These are phyloP conservation scores for Isoetes engelmannii DNA, from an alignment of 83 land plant species.

Conservation along the genomic window DNA sequence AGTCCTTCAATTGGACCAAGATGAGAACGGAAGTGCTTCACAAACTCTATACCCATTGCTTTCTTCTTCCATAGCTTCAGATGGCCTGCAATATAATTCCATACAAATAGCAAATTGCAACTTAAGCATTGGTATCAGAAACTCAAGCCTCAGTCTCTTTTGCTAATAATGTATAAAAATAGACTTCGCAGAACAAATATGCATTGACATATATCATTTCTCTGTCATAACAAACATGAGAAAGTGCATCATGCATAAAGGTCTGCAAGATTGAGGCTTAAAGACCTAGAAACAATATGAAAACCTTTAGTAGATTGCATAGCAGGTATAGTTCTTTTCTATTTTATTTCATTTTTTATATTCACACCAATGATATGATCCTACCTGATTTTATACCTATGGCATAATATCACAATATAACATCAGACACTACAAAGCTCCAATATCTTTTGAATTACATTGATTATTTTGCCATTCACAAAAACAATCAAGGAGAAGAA, in stretches of 20 bases:
- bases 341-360: no score
- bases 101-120: not conserved
- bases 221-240: no score
- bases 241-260: no score
- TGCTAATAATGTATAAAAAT: not conserved
- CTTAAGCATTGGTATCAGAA: not conserved
- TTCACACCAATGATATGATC: no score
- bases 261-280: no score
- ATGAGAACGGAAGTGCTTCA: slow-evolving; percentile 97
- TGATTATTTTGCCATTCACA: not conserved
- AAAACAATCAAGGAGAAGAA: not conserved
- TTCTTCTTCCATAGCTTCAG: slow-evolving; percentile 99
- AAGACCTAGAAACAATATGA: no score
- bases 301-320: no score
- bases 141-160: not conserved
- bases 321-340: no score
- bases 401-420: not conserved
- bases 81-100: slow-evolving; percentile 54
- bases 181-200: no score
- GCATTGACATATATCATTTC: no score
- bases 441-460: not conserved
- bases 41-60: slow-evolving; percentile 93
- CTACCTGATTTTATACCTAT: not conserved
- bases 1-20: slow-evolving; percentile 94
- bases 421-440: not conserved